phyloP scores from a whole-genome alignment of 1,284 basidiomycete species.

The Earliella scabrosa region DNA sequence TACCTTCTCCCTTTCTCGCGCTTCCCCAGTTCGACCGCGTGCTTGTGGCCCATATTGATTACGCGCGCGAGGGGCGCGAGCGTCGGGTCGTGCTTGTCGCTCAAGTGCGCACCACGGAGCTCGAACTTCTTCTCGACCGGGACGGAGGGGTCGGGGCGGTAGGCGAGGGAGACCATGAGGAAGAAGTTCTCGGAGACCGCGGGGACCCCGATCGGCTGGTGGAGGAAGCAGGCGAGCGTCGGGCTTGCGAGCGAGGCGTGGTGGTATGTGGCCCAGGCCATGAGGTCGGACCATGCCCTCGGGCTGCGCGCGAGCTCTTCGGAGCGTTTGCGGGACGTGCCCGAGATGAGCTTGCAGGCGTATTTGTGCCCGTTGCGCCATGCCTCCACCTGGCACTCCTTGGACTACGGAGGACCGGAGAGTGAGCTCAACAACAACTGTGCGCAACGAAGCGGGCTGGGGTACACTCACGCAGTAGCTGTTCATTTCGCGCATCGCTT shows the following conservation, averaged over 20 bases:
- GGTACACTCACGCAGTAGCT: not conserved
- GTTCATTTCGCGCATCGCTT: not conserved
- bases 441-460: not conserved
- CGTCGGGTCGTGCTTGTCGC: not conserved
- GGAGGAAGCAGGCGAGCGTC: not conserved
- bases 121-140: slow-evolving; percentile 1
- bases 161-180: not conserved
- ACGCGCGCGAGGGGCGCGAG: not conserved
- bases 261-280: slow-evolving; percentile 2
- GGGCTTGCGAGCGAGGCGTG: slow-evolving; percentile 1
- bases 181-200: not conserved
- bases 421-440: too few species aligned
- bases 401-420: too few species aligned
- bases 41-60: not conserved
- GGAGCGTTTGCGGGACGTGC: not conserved
- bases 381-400: slow-evolving; percentile 3
- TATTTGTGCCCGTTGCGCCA: slow-evolving; percentile 1
- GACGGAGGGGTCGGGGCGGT: slow-evolving; percentile 1
- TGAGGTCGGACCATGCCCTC: not conserved
- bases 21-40: not conserved
- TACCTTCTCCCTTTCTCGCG: not conserved
- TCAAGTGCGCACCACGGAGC: not conserved
- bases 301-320: not conserved
- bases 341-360: not conserved
- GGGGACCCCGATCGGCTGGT: not conserved